Evolutionary conservation across 305 asterid species (phyloP), one percentile per base, ranked within the genome.

Genomic region (Fraxinus ornus): DNA sequence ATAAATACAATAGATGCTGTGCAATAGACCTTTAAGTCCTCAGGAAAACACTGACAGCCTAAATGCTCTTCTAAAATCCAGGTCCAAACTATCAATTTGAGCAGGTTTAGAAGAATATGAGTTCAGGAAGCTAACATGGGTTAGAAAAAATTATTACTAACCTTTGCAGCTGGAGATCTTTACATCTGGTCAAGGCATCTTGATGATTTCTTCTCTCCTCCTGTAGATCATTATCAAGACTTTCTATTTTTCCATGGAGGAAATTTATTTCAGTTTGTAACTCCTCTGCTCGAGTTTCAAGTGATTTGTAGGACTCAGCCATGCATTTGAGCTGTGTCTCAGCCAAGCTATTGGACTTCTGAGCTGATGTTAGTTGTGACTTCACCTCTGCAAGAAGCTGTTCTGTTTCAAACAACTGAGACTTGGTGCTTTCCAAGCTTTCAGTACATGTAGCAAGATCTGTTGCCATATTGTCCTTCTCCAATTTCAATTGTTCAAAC

Each of bases 241-340:
- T 87, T 72, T 88, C 89, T 66, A 91, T 85, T 84, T 87, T 94
- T 75, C 86, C 95, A 79, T 80, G 93, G 35, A 93, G 98, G 77
- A 86, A 76, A 87, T 89, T 88, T 10, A 92, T 87, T 88, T 94
- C 98, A 80, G 85, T 87, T 83, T 92, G 94, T 52, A 96, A 89
- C 76, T 91, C 93, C 83, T 90, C 97, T n/a, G 97, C 90, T 21
- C 97, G 93, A 28, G 89, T 80, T 88, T 96, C 99, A 80, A 96
- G 99, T 22, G 92, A 86, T 62, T 88, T 94, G 87, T 96, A 96
- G 3, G 98, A 96, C 84, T 94, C 98, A 5, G 97, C 97, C 99
- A 96, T 96, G 88, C 99, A 96, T 85, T 93, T 96, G 82, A 96
- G 97, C 89, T 96, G 99, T 62, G 97, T 96, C 88, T 94, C 99